A percentile compares a stretch with the other conserved stretches of the same genome.
These are phyloP conservation scores for Calendula officinalis DNA, from an alignment of 129 eudicot species.

Conservation along the genomic window DNA sequence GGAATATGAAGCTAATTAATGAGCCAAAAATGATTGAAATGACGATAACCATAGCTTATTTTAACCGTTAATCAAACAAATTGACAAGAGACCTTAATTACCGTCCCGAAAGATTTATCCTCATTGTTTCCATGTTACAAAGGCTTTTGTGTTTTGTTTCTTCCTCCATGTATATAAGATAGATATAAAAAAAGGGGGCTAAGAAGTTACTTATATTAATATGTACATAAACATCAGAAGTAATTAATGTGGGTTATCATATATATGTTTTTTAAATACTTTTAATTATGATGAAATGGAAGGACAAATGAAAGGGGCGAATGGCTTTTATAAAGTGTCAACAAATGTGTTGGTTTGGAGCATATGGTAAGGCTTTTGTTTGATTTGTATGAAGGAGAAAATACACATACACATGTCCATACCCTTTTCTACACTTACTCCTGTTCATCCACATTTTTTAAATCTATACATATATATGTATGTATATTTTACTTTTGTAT, in stretches of 20 bases:
- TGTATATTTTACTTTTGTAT: background rate
- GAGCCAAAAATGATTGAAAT: no score
- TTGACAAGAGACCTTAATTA: background rate
- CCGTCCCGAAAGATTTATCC: conserved; percentile 28
- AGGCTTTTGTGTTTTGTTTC: conserved; percentile 5
- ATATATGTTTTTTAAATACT: background rate
- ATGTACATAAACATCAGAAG: background rate
- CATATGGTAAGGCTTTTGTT: background rate
- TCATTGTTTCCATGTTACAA: conserved; percentile 27
- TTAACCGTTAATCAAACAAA: no score
- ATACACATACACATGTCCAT: background rate
- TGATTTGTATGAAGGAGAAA: conserved; percentile 12
- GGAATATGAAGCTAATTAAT: no score
- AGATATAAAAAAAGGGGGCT: background rate
- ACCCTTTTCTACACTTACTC: conserved; percentile 22
- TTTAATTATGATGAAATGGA: background rate
- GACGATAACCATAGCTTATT: no score
- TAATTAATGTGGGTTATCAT: background rate
- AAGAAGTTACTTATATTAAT: background rate
- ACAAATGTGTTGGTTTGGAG: conserved; percentile 1
- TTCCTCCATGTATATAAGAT: conserved; percentile 17
- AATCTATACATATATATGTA: no score
- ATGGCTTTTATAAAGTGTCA: background rate
- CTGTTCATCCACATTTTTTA: conserved; percentile 17
- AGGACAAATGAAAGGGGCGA: background rate